A percentile compares a stretch with the other conserved stretches of the same genome.
Evolutionary conservation across 1,284 basidiomycete species (phyloP).

Genomic region (Austropuccinia psidii): DNA sequence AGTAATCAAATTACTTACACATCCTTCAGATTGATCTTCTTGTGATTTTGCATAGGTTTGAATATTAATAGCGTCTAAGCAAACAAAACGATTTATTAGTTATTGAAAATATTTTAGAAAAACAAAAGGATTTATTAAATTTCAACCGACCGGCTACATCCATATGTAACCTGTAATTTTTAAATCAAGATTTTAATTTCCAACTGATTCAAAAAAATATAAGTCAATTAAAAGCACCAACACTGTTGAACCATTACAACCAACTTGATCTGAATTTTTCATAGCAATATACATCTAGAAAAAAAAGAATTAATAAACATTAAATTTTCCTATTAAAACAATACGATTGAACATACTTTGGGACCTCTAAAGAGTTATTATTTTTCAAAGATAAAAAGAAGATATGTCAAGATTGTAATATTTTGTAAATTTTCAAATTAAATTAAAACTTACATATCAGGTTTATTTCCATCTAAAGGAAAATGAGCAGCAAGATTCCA

Average conservation of each 20-base stretch:
- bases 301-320: background rate
- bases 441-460: slow-evolving; percentile 42
- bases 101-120: background rate
- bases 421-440: no score
- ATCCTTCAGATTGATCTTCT: slow-evolving; percentile 27
- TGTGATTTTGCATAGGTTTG: slow-evolving; percentile 41
- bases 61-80: slow-evolving; percentile 43
- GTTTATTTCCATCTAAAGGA: slow-evolving; percentile 41
- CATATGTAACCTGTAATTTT: slow-evolving; percentile 42
- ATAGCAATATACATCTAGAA: slow-evolving; percentile 45
- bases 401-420: background rate
- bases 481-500: slow-evolving; percentile 43
- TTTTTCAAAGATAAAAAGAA: background rate
- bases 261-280: slow-evolving; percentile 39
- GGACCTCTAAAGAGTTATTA: background rate
- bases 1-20: slow-evolving; percentile 33
- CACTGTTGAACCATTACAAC: slow-evolving; percentile 42
- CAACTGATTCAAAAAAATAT: background rate
- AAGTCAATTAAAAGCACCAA: background rate
- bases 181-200: background rate
- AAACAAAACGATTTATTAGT: background rate
- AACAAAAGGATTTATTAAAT: background rate
- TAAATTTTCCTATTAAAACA: background rate
- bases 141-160: slow-evolving; percentile 41
- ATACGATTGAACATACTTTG: background rate